These are phyloP conservation scores for Rhododendron ferrugineum DNA, from an alignment of 148 eudicot species.

Conservation along the genomic window DNA sequence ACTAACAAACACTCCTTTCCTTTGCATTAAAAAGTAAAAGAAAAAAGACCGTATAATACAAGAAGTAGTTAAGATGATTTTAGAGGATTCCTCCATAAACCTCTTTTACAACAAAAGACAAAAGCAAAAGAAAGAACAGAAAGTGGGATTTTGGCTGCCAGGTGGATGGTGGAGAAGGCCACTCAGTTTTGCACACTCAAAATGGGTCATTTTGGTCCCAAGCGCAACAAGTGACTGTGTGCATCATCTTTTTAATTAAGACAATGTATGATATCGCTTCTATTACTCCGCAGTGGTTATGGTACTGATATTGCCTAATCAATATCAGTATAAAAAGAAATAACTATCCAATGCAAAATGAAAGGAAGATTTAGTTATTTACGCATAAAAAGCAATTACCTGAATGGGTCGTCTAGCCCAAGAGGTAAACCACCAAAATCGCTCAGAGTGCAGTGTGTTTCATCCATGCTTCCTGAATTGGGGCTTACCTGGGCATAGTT, in stretches of 20 bases:
- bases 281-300: not conserved
- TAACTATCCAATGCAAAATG: too few relatives aligned
- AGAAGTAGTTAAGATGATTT: not conserved
- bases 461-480: conserved; percentile 6
- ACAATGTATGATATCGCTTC: not conserved
- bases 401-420: conserved; percentile 11
- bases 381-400: conserved; percentile 15
- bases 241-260: not conserved
- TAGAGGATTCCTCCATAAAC: not conserved
- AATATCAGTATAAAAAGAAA: not conserved
- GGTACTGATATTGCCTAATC: not conserved
- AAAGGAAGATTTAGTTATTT: not conserved
- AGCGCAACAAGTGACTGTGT: not conserved
- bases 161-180: not conserved
- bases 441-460: conserved; percentile 2
- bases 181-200: not conserved
- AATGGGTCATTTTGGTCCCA: not conserved
- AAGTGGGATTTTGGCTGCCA: not conserved
- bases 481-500: conserved; percentile 2
- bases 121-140: not conserved
- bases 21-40: not conserved
- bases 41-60: not conserved
- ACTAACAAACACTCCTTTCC: not conserved
- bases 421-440: conserved; percentile 7
- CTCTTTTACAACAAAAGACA: not conserved